Base-by-base conservation (phyloP, 177 flowering plant genomes). In the Vitis hybrid region DNA sequence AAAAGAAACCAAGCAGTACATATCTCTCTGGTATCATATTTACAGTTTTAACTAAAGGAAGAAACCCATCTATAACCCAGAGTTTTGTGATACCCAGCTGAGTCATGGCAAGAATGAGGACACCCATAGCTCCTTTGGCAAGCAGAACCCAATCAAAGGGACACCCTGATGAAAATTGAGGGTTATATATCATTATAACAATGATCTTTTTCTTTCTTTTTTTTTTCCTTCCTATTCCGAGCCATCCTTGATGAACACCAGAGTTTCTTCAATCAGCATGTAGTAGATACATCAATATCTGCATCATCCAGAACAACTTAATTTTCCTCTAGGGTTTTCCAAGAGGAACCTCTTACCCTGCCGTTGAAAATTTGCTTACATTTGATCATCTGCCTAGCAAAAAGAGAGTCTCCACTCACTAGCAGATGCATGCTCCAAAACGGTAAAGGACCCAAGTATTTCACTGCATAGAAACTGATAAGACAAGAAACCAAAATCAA, bases 41-140 rank as follows among this genome's bases (percentile, higher is more conserved):
- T 77, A 81, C 86, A 81, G 75, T 77, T 68, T 70, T 66, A 72
- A 63, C 77, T 9, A 70, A 66, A 67, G 61, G 65, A 69, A 53
- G 57, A 63, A 71, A 66, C 41, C 65, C 46, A 63, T 66, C 78
- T 65, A 65, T 51, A 24, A 68, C 70, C 55, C 27, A 55, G 27
- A 65, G 63, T 63, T 54, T 71, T 70, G 17, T 20, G 50, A 72
- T 8, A 59, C 13, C 64, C 58, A 63, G 52, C 58, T 50, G 66
- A 67, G 76, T 61, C 75, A 67, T 71, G 69, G 74, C 69, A 64
- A 63, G 73, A 71, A 67, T 66, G 73, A 41, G 64, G 59, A 64
- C 56, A 61, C 63, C 58, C 50, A 58, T 61, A 57, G 64, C 73
- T 21, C 66, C 69, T 58, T 62, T 55, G 53, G 59, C 54, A 1